Evolutionary conservation across 306 rosid genomes (phyloP).

Genomic region (Prunus kanzakura): DNA sequence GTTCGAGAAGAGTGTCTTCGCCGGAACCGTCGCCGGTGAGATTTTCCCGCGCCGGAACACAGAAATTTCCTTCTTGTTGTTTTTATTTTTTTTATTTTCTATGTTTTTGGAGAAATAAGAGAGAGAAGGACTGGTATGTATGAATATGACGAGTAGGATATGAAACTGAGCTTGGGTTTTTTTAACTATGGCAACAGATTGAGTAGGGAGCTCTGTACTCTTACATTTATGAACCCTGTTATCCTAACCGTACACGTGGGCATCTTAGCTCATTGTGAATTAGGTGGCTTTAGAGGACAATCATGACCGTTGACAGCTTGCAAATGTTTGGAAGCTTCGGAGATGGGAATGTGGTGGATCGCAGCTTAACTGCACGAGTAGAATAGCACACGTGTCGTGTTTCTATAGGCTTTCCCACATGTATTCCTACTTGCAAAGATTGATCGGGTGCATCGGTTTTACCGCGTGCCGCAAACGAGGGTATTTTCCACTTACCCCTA

Average conservation of each 20-base stretch:
- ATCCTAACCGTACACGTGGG: conserved; percentile 23
- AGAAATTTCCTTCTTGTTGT: background rate
- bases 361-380: too few species aligned
- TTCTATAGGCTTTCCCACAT: too few species aligned
- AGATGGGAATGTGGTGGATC: too few species aligned
- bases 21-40: conserved; percentile 25
- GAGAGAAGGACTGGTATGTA: background rate
- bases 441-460: too few species aligned
- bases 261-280: background rate
- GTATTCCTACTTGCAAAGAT: too few species aligned
- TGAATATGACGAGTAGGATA: background rate
- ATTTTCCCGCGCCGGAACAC: conserved; percentile 44
- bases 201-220: conserved; percentile 11
- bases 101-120: background rate
- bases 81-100: background rate
- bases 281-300: background rate
- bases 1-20: background rate
- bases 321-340: too few species aligned
- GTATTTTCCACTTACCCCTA: too few species aligned
- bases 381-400: too few species aligned
- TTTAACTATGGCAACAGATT: conserved; percentile 1
- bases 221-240: background rate
- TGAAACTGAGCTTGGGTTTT: conserved; percentile 20
- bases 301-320: background rate
- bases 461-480: too few species aligned